Evolutionary conservation across 179 eudicot species (phyloP).

Genomic region (Beta macrorhiza): DNA sequence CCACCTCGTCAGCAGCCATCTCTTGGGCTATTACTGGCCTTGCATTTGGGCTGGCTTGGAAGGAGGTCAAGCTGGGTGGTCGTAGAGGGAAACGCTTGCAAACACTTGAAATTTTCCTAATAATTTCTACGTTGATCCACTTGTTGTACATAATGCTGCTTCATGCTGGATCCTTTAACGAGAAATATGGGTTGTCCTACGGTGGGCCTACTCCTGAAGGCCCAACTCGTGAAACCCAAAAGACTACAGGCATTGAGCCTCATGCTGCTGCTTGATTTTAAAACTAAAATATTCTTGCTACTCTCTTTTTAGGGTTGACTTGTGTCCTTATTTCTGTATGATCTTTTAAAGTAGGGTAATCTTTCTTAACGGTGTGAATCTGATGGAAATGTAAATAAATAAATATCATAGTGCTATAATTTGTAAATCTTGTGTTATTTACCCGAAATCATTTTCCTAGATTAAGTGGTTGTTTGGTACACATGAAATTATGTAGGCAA

Average conservation of each 20-base stretch:
- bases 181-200: conserved; percentile 44
- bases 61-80: conserved; percentile 72
- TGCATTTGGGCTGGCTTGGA: conserved; percentile 77
- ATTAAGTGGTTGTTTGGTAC: no score
- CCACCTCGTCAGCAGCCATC: conserved; percentile 44
- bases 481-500: no score
- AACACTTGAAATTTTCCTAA: conserved; percentile 57
- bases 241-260: conserved; percentile 1
- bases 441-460: no score
- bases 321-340: no score
- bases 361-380: no score
- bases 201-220: conserved; percentile 11
- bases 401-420: no score
- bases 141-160: conserved; percentile 54
- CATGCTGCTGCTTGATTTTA: conserved; percentile 20
- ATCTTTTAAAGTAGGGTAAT: no score
- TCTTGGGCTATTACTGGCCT: conserved; percentile 56
- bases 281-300: no score
- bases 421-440: no score
- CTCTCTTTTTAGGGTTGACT: no score
- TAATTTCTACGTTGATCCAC: conserved; percentile 60
- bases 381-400: no score
- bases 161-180: conserved; percentile 52
- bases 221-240: conserved; percentile 28
- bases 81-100: conserved; percentile 61